Conservation (phyloP, 2,329 filamentous ascomycete species). For the Colletotrichum navitas region DNA sequence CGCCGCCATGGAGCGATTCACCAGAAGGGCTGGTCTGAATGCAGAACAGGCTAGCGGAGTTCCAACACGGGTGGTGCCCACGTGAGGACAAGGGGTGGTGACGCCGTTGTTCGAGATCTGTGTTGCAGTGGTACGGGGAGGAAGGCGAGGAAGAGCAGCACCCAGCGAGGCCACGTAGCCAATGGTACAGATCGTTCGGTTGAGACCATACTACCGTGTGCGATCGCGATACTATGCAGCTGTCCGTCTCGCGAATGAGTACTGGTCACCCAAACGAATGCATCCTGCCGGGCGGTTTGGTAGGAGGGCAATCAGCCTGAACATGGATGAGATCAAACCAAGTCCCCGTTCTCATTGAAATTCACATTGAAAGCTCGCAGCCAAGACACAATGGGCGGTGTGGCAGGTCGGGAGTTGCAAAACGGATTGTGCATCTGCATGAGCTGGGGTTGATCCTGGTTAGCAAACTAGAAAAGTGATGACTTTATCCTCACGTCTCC, state of each 20-base stretch:
- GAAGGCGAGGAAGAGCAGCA: not conserved
- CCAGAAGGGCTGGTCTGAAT: not conserved
- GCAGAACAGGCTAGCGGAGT: not conserved
- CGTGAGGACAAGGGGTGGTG: slow-evolving; percentile 20
- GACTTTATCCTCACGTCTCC: not conserved
- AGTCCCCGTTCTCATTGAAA: not conserved
- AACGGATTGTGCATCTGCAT: not conserved
- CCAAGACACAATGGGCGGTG: not conserved
- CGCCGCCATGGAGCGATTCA: too few species aligned
- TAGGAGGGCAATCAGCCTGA: not conserved
- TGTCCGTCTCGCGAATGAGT: not conserved
- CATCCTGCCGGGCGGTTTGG: not conserved
- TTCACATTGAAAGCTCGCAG: not conserved
- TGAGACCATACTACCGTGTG: not conserved
- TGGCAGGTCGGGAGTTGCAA: not conserved
- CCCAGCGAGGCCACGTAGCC: not conserved
- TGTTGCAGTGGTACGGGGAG: slow-evolving; percentile 1
- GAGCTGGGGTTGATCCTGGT: not conserved
- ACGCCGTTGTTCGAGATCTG: slow-evolving; percentile 24
- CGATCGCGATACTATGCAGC: not conserved
- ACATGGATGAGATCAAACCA: not conserved
- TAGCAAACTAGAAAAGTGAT: not conserved
- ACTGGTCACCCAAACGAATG: not conserved
- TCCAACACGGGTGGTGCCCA: not conserved
- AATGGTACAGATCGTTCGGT: not conserved